Conservation (phyloP, 2,329 filamentous ascomycete genomes). For the Paecilomyces fulvus region DNA sequence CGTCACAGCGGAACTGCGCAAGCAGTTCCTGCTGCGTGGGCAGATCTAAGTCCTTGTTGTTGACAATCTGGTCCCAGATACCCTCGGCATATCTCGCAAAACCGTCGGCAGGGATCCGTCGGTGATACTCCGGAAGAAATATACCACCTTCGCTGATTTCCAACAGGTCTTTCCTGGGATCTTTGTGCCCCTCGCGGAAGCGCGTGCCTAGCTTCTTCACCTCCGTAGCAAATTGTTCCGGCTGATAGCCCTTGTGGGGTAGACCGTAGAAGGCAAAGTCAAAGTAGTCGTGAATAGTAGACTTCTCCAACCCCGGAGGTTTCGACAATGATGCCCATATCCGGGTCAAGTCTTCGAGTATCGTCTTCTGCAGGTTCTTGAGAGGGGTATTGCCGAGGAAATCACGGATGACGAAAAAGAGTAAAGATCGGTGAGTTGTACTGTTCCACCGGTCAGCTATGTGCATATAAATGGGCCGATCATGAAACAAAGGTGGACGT, state of each 20-base stretch:
- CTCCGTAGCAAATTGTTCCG: conserved; percentile 77
- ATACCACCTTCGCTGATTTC: conserved; percentile 73
- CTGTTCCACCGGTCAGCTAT: conserved; percentile 36
- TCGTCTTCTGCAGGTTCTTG: conserved; percentile 77
- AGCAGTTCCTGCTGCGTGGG: conserved; percentile 95
- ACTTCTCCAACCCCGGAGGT: conserved; percentile 76
- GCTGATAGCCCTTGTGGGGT: conserved; percentile 93
- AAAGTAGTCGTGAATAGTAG: conserved; percentile 92
- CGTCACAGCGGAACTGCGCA: conserved; percentile 94
- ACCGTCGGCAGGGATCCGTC: conserved; percentile 93
- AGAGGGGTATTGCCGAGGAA: conserved; percentile 89
- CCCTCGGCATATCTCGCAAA: conserved; percentile 89
- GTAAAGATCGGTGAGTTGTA: conserved; percentile 76
- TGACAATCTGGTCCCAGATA: conserved; percentile 96
- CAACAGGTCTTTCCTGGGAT: conserved; percentile 52
- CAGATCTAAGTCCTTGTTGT: conserved; percentile 95
- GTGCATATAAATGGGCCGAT: background rate
- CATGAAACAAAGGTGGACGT: conserved; percentile 29
- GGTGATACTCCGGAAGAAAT: conserved; percentile 89
- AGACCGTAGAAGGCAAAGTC: conserved; percentile 95
- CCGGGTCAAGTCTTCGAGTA: conserved; percentile 81
- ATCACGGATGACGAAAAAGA: conserved; percentile 98
- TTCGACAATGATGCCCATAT: conserved; percentile 94
- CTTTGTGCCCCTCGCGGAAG: conserved; percentile 73
- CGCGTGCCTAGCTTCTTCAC: conserved; percentile 70